Percentiles rank a stretch among this genome's conserved stretches.
These are phyloP conservation scores for Cladophialophora exuberans DNA, from an alignment of 2,329 filamentous ascomycete genomes.

Conservation along the genomic window DNA sequence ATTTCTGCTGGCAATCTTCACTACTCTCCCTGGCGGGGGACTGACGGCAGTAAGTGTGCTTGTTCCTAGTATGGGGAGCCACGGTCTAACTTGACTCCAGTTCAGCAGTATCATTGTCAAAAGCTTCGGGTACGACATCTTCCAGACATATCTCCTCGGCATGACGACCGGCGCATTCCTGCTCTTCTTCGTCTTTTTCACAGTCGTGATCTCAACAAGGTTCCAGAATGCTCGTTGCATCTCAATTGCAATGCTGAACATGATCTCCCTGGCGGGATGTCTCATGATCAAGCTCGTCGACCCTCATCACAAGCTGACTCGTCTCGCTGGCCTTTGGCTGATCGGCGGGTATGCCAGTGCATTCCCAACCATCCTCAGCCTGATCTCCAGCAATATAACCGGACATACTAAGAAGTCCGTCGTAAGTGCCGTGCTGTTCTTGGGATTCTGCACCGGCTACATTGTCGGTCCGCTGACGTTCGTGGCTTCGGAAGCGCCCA, in stretches of 20 bases:
- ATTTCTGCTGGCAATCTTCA: slow-evolving; percentile 36
- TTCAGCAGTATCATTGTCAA: slow-evolving; percentile 32
- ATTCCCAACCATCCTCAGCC: slow-evolving; percentile 29
- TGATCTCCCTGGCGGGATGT: slow-evolving; percentile 29
- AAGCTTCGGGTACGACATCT: slow-evolving; percentile 33
- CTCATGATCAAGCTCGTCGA: slow-evolving; percentile 31
- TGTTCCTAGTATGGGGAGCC: too few species aligned
- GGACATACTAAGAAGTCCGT: slow-evolving; percentile 55
- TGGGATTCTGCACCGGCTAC: slow-evolving; percentile 48
- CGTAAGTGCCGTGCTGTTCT: slow-evolving; percentile 48
- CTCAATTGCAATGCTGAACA: slow-evolving; percentile 25
- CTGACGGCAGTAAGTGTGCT: slow-evolving; percentile 33
- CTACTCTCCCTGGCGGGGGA: slow-evolving; percentile 38
- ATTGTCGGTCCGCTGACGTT: slow-evolving; percentile 52
- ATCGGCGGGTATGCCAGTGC: slow-evolving; percentile 27
- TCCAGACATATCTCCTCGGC: slow-evolving; percentile 33
- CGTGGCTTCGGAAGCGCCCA: slow-evolving; percentile 45
- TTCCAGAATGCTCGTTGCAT: slow-evolving; percentile 30
- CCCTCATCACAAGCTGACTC: slow-evolving; percentile 20
- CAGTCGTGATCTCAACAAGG: slow-evolving; percentile 23
- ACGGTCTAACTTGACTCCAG: too few species aligned
- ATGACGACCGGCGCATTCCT: slow-evolving; percentile 31
- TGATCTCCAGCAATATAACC: slow-evolving; percentile 43
- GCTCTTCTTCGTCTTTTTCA: slow-evolving; percentile 29
- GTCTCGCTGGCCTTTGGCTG: slow-evolving; percentile 33